Evolutionary conservation across 257 asterid genomes (phyloP).

Genomic region (Solanum clarkiae): DNA sequence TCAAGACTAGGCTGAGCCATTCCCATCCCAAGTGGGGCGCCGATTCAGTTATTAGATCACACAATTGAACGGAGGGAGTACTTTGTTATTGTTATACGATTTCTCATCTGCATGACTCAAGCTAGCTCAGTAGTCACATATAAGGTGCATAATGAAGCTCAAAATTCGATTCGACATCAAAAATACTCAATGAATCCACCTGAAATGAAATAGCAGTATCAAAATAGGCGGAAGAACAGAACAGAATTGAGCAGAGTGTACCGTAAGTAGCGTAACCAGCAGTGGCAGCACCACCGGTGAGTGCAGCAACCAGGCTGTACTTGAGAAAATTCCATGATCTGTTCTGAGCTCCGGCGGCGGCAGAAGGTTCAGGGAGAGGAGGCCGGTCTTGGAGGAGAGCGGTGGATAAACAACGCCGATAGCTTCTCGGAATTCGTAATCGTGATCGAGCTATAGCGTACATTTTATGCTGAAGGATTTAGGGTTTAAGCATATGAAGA

Average conservation of each 20-base stretch:
- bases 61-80: neutral
- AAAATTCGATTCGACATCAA: neutral
- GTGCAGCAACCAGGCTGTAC: conserved; percentile 35
- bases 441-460: conserved; percentile 25
- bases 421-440: conserved; percentile 21
- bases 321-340: conserved; percentile 46
- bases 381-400: conserved; percentile 31
- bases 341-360: conserved; percentile 26
- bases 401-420: conserved; percentile 18
- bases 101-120: neutral
- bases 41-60: neutral
- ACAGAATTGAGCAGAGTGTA: neutral
- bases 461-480: conserved; percentile 13
- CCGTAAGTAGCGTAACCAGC: conserved; percentile 73
- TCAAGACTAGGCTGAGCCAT: neutral
- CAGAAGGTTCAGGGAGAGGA: conserved; percentile 31
- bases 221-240: neutral
- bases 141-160: neutral
- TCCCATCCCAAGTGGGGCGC: too few species aligned
- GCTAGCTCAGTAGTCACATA: neutral
- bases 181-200: neutral
- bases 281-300: conserved; percentile 52
- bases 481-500: conserved; percentile 19
- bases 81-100: neutral
- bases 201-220: neutral